phyloP scores from a whole-genome alignment of 1,139 yeast genomes.

The Candida smagusa region DNA sequence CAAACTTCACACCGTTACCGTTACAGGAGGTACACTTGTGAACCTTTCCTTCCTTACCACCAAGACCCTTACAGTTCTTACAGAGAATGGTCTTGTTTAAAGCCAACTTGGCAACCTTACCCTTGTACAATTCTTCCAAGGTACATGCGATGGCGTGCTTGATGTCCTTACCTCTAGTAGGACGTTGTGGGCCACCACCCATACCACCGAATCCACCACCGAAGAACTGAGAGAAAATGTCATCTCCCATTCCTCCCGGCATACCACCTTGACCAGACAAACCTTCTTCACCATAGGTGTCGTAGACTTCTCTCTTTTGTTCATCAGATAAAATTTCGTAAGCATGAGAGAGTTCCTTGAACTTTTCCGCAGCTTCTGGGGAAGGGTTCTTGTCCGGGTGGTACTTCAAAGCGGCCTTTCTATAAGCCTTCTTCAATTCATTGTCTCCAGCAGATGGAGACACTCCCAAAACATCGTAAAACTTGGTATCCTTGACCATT shows the following conservation, averaged over 20 bases:
- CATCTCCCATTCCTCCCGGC: conserved; percentile 77
- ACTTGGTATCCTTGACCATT: conserved; percentile 90
- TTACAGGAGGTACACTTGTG: conserved; percentile 81
- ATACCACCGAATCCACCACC: conserved; percentile 58
- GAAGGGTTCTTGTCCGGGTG: conserved; percentile 88
- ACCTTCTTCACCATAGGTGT: conserved; percentile 91
- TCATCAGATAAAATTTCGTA: conserved; percentile 85
- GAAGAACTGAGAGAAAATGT: conserved; percentile 90
- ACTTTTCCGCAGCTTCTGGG: conserved; percentile 93
- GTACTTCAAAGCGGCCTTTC: conserved; percentile 86
- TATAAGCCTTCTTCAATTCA: conserved; percentile 92
- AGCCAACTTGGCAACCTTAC: conserved; percentile 91
- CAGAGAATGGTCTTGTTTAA: conserved; percentile 89
- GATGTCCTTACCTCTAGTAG: conserved; percentile 85
- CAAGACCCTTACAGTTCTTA: conserved; percentile 87
- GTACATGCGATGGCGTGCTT: conserved; percentile 84
- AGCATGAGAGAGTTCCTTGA: conserved; percentile 87
- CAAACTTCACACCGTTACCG: conserved; percentile 89
- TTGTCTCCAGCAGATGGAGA: conserved; percentile 72
- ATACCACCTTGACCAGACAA: conserved; percentile 71
- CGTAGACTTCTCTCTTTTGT: conserved; percentile 86
- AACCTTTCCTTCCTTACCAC: conserved; percentile 92
- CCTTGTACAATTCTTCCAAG: conserved; percentile 91
- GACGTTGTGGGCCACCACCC: conserved; percentile 74
- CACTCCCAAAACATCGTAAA: conserved; percentile 84